Conservation (phyloP, 805 yeast species). For the Yarrowia hollandica region DNA sequence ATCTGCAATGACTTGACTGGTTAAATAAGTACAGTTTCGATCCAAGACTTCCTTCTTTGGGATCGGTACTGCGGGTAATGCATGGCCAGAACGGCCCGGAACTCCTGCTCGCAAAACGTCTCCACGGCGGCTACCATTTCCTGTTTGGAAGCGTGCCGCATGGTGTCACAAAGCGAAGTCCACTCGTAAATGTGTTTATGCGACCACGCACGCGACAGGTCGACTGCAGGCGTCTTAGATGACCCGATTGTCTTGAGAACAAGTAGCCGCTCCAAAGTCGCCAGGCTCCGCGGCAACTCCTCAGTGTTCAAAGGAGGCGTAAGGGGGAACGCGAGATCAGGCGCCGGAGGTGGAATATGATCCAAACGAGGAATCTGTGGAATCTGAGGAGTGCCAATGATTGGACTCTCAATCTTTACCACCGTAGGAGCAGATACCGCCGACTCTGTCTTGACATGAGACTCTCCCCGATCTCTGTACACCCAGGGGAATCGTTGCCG, state of each 20-base stretch:
- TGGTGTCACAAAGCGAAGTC: background rate
- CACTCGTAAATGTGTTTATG: constrained; percentile 5
- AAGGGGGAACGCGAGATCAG: constrained; percentile 10
- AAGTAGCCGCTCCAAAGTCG: background rate
- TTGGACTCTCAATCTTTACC: background rate
- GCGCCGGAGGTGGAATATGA: background rate
- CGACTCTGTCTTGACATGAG: background rate
- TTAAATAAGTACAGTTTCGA: constrained; percentile 15
- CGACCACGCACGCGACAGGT: background rate
- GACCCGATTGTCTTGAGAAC: constrained; percentile 10
- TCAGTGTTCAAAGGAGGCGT: constrained; percentile 21
- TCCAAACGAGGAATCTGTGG: background rate
- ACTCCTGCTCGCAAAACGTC: constrained; percentile 10
- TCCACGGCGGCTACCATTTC: background rate
- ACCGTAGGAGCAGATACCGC: too few species aligned
- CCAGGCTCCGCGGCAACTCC: constrained; percentile 1
- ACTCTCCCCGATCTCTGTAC: background rate
- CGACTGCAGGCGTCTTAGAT: background rate
- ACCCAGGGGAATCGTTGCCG: constrained; percentile 23
- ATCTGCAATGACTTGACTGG: background rate
- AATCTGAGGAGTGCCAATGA: background rate
- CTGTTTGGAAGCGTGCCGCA: background rate
- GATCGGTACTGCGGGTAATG: constrained; percentile 8
- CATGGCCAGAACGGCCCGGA: background rate
- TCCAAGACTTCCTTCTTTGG: background rate